Base-by-base conservation (phyloP, 805 yeast species). In the Candida glaebosa region DNA sequence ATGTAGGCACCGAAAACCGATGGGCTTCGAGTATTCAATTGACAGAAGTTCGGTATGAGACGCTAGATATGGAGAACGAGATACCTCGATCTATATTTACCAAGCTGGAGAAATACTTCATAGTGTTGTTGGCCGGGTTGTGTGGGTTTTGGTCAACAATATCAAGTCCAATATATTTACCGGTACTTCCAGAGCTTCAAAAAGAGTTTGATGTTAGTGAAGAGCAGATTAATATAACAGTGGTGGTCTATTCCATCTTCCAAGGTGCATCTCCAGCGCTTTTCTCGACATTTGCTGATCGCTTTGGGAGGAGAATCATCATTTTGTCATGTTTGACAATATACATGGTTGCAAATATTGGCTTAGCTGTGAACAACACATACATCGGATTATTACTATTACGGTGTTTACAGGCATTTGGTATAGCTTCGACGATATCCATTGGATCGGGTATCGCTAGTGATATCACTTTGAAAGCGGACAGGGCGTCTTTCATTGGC, bases 261-360 rank as follows among this genome's bases (percentile, higher is more conserved):
- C 96, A 87, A 60, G 95, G 90, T 1, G 42, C 84, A 0, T 61
- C 84, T 0, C 96, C 96, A 0, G 71, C 82, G 2, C 55, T 85
- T 8, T 70, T 82, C 56, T 82, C 87, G 0, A 67, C 79, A 1
- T 49, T 85, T 16, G 81, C 89, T 1, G 96, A 87, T 55, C 54
- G 64, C 2, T 55, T 71, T 34, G 96, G 96, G 0, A 72, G 95
- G 51, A 62, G 95, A 35, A 87, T 90, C 0, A 68, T 81, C 0
- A 64, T 81, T 9, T 35, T 84, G 26, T 36, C 57, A 3, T 81
- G 87, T 34, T 56, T 83, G 7, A 4, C 68, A 0, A 61, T 79
- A 1, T 87, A 79, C 49, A 60, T 77, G 16, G 76, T 67, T 4
- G 79, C 82, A 1, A 76, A 81, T 56, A 57, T 83, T 20, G 91